These are phyloP conservation scores for Sisymbrium irio DNA, from an alignment of 345 rosid genomes.

Conservation along the genomic window DNA sequence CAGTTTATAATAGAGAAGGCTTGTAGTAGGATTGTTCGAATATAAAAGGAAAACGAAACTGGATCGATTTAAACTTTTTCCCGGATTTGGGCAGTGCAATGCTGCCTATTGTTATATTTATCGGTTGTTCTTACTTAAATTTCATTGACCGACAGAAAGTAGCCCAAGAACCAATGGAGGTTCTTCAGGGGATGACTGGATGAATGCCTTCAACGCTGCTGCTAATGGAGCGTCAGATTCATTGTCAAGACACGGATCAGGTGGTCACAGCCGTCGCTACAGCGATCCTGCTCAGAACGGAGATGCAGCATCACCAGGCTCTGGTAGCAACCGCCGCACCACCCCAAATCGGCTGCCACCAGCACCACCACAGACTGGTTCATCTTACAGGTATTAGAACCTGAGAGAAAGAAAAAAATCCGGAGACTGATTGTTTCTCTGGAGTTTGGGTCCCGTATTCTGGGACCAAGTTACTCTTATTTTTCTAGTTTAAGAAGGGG, in stretches of 20 bases:
- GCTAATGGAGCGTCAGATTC: slow-evolving; percentile 58
- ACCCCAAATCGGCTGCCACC: slow-evolving; percentile 87
- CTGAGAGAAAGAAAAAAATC: background rate
- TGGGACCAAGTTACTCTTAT: slow-evolving; percentile 23
- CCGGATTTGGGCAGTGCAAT: background rate
- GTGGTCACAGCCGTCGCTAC: slow-evolving; percentile 68
- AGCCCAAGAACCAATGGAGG: slow-evolving; percentile 70
- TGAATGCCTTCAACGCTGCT: slow-evolving; percentile 88
- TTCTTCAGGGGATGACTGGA: slow-evolving; percentile 86
- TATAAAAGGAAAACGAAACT: too few species aligned
- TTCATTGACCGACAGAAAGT: slow-evolving; percentile 52
- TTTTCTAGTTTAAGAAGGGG: slow-evolving; percentile 22
- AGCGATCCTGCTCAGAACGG: slow-evolving; percentile 73
- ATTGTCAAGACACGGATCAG: slow-evolving; percentile 45
- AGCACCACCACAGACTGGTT: slow-evolving; percentile 70
- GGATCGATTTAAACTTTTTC: background rate
- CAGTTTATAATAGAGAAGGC: background rate
- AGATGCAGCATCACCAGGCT: slow-evolving; percentile 51
- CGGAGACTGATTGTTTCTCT: slow-evolving; percentile 13
- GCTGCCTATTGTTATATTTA: background rate
- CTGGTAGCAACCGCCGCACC: slow-evolving; percentile 59
- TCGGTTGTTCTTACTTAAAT: background rate
- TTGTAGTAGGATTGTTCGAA: too few species aligned
- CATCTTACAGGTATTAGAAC: slow-evolving; percentile 52
- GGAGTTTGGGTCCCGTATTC: slow-evolving; percentile 17